Evolutionary conservation across 2,329 filamentous ascomycete genomes (phyloP).

Genomic region (Ceratocystis huliohia): DNA sequence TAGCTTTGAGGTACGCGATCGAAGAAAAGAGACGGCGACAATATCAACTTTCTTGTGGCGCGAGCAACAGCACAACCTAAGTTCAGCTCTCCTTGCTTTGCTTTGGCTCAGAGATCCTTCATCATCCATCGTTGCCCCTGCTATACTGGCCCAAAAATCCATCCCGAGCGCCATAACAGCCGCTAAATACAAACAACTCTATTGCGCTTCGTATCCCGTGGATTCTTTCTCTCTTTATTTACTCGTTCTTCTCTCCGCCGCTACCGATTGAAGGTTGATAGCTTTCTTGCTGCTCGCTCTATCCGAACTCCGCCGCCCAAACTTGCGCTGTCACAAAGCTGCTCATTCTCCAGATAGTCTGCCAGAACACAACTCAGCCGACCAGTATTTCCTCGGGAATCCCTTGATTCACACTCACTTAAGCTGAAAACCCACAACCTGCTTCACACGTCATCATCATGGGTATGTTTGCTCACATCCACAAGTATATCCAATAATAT

Average conservation of each 20-base stretch:
- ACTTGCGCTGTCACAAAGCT: neutral
- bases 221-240: neutral
- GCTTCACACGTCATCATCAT: conserved; percentile 9
- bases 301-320: neutral
- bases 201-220: neutral
- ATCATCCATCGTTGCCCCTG: neutral
- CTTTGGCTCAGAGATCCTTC: neutral
- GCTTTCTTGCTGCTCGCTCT: neutral
- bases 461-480: conserved; percentile 8
- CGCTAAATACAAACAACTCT: neutral
- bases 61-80: too few species aligned
- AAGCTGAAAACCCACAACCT: neutral
- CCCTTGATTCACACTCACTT: neutral
- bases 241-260: neutral
- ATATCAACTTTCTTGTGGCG: too few species aligned
- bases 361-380: neutral
- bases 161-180: conserved; percentile 1
- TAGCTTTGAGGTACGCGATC: neutral
- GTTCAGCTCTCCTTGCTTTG: neutral
- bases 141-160: neutral
- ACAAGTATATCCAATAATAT: neutral
- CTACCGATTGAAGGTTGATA: neutral
- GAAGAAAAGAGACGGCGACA: too few species aligned
- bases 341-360: neutral
- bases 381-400: neutral